These are phyloP conservation scores for Sphaerobolus stellatus DNA, from an alignment of 1,284 basidiomycete genomes.

Conservation along the genomic window DNA sequence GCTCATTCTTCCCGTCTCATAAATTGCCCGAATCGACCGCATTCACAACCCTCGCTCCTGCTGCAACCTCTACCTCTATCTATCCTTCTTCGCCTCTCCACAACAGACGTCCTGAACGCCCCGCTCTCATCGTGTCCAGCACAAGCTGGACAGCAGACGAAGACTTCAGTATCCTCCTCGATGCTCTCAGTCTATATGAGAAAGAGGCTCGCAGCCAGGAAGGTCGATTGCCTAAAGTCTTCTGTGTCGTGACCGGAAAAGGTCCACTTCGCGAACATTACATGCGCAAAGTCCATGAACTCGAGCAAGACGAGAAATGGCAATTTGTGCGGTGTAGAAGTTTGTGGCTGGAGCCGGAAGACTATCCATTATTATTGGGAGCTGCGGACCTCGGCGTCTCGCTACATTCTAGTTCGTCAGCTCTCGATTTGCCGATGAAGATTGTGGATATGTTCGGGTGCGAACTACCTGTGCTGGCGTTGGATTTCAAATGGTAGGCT, in stretches of 20 bases:
- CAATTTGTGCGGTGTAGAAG: conserved; percentile 80
- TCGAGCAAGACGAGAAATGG: conserved; percentile 66
- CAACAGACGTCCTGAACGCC: conserved; percentile 68
- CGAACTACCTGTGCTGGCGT: conserved; percentile 87
- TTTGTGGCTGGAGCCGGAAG: conserved; percentile 83
- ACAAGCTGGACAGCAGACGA: conserved; percentile 99
- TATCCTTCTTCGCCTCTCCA: conserved; percentile 54
- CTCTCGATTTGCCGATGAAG: conserved; percentile 97
- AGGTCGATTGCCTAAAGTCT: conserved; percentile 54
- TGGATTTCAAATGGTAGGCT: conserved; percentile 80
- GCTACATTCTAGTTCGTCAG: conserved; percentile 88
- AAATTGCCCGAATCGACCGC: conserved; percentile 4
- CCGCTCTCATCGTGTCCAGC: conserved; percentile 86
- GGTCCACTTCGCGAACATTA: conserved; percentile 78
- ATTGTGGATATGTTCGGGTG: conserved; percentile 99
- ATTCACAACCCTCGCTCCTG: conserved; percentile 6
- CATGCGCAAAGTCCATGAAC: conserved; percentile 55
- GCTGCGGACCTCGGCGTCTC: conserved; percentile 89
- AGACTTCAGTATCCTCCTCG: conserved; percentile 84
- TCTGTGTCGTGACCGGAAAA: conserved; percentile 91
- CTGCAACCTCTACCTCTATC: conserved; percentile 34
- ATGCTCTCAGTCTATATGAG: conserved; percentile 73
- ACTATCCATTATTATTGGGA: conserved; percentile 86
- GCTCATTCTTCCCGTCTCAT: conserved; percentile 2
- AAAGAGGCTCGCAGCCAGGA: conserved; percentile 44